Conservation (phyloP, 2,329 filamentous ascomycete genomes). For the Hypoxylon rubiginosum region DNA sequence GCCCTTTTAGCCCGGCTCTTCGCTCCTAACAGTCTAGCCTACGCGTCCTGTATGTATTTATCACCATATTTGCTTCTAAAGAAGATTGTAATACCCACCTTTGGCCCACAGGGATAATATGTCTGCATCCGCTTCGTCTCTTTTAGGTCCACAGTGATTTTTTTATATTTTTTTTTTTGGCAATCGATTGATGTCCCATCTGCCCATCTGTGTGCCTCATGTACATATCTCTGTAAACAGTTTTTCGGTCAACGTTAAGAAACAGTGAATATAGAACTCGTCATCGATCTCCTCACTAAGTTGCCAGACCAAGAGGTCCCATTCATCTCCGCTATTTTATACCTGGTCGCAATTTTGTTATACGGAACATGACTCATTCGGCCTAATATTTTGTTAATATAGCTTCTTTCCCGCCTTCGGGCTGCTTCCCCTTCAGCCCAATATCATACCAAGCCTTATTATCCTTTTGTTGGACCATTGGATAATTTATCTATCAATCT, state of each 20-base stretch:
- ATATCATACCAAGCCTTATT: not conserved
- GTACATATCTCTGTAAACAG: not conserved
- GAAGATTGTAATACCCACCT: conserved; percentile 4
- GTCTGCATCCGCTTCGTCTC: not conserved
- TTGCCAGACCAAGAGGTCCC: conserved; percentile 5
- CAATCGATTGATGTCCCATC: too few relatives aligned
- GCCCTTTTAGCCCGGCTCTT: not conserved
- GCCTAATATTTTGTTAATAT: conserved; percentile 15
- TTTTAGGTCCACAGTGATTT: conserved; percentile 8
- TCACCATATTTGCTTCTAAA: not conserved
- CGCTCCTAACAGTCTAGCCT: conserved; percentile 3
- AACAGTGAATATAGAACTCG: conserved; percentile 4
- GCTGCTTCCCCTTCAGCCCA: not conserved
- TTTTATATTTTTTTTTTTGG: too few relatives aligned
- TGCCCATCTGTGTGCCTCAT: too few relatives aligned
- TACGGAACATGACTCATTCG: conserved; percentile 17
- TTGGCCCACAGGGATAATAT: not conserved
- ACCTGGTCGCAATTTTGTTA: conserved; percentile 4
- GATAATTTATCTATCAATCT: conserved; percentile 6
- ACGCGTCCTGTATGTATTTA: not conserved
- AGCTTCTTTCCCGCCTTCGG: conserved; percentile 3
- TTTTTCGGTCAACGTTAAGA: not conserved
- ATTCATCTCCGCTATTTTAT: conserved; percentile 24
- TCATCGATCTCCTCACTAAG: conserved; percentile 22
- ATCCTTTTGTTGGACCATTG: conserved; percentile 1